Conservation (phyloP, 1,139 yeast species). For the Scheffersomyces quercinus region DNA sequence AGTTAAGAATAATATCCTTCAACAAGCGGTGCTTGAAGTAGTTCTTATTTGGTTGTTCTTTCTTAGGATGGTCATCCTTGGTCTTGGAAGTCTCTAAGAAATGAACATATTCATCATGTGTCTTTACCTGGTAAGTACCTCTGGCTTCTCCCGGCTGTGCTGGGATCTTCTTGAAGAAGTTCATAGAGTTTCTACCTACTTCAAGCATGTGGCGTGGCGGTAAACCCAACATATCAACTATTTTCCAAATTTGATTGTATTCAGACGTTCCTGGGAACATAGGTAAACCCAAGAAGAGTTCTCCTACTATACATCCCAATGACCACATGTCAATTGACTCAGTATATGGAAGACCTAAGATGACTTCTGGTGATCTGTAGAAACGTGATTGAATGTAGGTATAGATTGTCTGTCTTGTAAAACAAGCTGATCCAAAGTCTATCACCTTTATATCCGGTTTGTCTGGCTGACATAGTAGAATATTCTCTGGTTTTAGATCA, state of each 20-base stretch:
- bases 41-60: slow-evolving; percentile 80
- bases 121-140: slow-evolving; percentile 28
- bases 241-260: slow-evolving; percentile 83
- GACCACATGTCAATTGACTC: slow-evolving; percentile 99
- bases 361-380: slow-evolving; percentile 94
- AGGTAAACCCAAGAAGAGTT: slow-evolving; percentile 88
- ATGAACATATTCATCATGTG: slow-evolving; percentile 41
- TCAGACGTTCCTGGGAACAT: slow-evolving; percentile 95
- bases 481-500: slow-evolving; percentile 95
- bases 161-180: slow-evolving; percentile 58
- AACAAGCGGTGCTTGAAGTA: slow-evolving; percentile 77
- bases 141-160: slow-evolving; percentile 21
- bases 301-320: slow-evolving; percentile 94
- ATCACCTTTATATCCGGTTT: slow-evolving; percentile 88
- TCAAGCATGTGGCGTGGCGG: slow-evolving; percentile 98
- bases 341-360: slow-evolving; percentile 86
- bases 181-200: slow-evolving; percentile 81
- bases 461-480: slow-evolving; percentile 77
- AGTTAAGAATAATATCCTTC: slow-evolving; percentile 74
- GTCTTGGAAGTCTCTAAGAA: slow-evolving; percentile 29
- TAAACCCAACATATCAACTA: slow-evolving; percentile 76
- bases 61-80: slow-evolving; percentile 51
- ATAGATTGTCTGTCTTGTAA: slow-evolving; percentile 83
- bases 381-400: slow-evolving; percentile 95
- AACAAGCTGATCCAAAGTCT: slow-evolving; percentile 97